Base-by-base conservation (phyloP, 2,329 filamentous ascomycete species). In the Huntiella moniliformis region DNA sequence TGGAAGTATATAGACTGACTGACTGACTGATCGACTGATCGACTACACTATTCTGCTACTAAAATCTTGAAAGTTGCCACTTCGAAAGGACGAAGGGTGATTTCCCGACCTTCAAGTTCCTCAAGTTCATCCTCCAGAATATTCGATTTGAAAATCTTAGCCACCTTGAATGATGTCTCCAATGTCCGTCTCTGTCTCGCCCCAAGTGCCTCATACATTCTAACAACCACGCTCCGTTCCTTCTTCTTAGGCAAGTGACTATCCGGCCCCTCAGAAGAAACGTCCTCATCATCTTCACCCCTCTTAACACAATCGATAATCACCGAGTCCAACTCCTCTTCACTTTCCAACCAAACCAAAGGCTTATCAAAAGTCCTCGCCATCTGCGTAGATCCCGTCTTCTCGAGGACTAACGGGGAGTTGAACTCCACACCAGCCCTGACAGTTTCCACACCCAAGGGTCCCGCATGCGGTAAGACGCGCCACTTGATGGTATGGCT, bases 241-340 rank as follows among this genome's bases (percentile, higher is more conserved):
- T 74, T 72, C 48, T 82, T 74, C 52, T 67, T 67, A 3, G 73
- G 71, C 31, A 88, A 62, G 16, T 73, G 72, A 3, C 67, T 40
- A n/a, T 41, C n/a, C 13, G 17, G 17, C 3, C 17, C 39, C 17
- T 41, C 70, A 12, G 68, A 61, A 38, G 70, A 74, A 38, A 86
- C 72, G 53, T 86, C 82, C 55, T 80, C 77, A 53, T 88, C 82
- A 54, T 88, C 82, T 57, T 88, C 82, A n/a, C 84, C 91, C 48
- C 91, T 79, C 70, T 98, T 98, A 60, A 98, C 71, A 1, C 79
- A 80, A 58, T 98, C 91, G 1, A 98, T 67, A 3, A 98, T 67
- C 15, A 98, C 65, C 2, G 81, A 79, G 7, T 68, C 58, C n/a
- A 95, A 63, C 50, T 71, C 71, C 56, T 95, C 73, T 0, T 80